These are phyloP conservation scores for Boletales sp. DNA, from an alignment of 768 basidiomycete species.

Conservation along the genomic window DNA sequence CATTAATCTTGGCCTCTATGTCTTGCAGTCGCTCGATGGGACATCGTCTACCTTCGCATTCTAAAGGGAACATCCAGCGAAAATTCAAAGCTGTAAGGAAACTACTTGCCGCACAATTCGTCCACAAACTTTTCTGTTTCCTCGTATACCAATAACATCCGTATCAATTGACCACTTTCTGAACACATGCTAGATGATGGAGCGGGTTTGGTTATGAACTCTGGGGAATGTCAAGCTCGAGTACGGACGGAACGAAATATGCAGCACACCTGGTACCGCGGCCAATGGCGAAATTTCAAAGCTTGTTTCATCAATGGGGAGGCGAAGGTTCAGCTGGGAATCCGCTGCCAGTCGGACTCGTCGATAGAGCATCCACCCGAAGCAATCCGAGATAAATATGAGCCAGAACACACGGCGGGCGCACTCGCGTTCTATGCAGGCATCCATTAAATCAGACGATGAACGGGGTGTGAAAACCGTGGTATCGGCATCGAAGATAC, in stretches of 20 bases:
- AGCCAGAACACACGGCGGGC: constrained; percentile 83
- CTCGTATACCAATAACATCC: constrained; percentile 60
- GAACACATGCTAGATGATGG: constrained; percentile 47
- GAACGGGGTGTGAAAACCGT: constrained; percentile 57
- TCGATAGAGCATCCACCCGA: constrained; percentile 37
- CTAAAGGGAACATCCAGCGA: constrained; percentile 27
- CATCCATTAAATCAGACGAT: constrained; percentile 55
- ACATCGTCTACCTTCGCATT: constrained; percentile 23
- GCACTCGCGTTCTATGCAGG: constrained; percentile 70
- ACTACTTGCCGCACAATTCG: constrained; percentile 44
- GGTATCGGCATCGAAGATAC: constrained; percentile 60
- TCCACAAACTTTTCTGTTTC: constrained; percentile 57
- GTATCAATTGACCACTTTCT: constrained; percentile 75
- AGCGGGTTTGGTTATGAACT: constrained; percentile 65
- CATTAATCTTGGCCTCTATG: constrained; percentile 43
- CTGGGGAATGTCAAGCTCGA: constrained; percentile 32
- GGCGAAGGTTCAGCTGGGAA: constrained; percentile 53
- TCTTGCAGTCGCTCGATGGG: constrained; percentile 38
- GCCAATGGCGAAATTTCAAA: constrained; percentile 64
- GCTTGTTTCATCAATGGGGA: constrained; percentile 79
- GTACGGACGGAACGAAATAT: neutral
- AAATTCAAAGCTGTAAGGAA: neutral
- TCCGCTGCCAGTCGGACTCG: constrained; percentile 35
- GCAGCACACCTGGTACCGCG: constrained; percentile 29
- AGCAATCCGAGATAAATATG: constrained; percentile 57